Base-by-base conservation (phyloP, 78 protist species). In the Goniomonas avonlea region DNA sequence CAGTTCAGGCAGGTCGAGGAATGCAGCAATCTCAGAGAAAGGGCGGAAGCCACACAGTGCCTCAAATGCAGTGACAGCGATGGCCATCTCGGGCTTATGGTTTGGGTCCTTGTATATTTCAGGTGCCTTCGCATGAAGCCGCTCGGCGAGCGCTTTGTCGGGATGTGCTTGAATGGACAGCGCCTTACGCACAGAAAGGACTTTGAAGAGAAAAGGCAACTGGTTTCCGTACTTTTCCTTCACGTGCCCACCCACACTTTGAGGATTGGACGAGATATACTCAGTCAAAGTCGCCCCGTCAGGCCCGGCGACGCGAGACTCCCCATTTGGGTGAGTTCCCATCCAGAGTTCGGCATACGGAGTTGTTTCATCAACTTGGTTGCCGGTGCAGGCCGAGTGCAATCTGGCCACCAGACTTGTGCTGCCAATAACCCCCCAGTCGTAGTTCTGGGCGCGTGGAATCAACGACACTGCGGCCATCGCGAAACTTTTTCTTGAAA, bases 141-240 rank as follows among this genome's bases (percentile, higher is more conserved):
- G 41, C 23, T 27, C 43, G 2, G 71, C 71, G 8, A 63, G 29
- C 63, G 41, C 37, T 27, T 88, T 85, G 88, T 94, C 88, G 3
- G 99, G 99, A 85, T 96, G 99, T 15, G 98, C 94, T 85, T 92
- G 94, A 1, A 91, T 91, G 18, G 94, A 90, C 9, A 94, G 88
- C 21, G 95, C 86, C 38, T 73, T 69, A 2, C 29, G 76, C 32
- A 96, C 88, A 2, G 97, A 93, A 8, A 96, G 90, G 17, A 88
- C 82, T 85, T 95, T 95, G 82, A 95, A 80, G n/a, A 96, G 87
- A 76, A 83, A 96, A 7, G 99, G 98, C 25, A 96, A 82, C 20
- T 56, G 76, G 25, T 9, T 60, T 0, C 53, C 84, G 38, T 4
- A 61, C 21, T 7, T 32, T 9, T 9, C 53, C 45, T 4, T 3